phyloP scores from a whole-genome alignment of 108 stramenopile species.

The Licmophora abbreviata region DNA sequence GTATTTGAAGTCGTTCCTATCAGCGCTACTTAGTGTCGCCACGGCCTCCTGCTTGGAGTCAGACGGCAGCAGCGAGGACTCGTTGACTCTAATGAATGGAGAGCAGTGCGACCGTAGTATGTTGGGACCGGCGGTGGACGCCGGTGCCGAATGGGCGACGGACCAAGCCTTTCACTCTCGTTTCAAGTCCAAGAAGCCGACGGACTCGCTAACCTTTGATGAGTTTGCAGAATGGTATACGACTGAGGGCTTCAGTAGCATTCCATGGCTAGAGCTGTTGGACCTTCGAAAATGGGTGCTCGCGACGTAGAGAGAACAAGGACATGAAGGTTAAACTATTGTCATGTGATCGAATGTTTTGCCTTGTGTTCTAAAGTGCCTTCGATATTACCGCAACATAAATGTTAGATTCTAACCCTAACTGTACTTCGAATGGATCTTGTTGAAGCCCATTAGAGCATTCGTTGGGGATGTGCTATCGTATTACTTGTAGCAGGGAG shows the following conservation, averaged over 20 bases:
- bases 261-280: constrained; percentile 84
- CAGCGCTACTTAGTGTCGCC: constrained; percentile 58
- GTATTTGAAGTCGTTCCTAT: constrained; percentile 75
- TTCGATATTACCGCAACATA: too few relatives aligned
- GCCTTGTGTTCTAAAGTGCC: too few relatives aligned
- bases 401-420: too few relatives aligned
- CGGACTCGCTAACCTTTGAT: constrained; percentile 59
- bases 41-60: constrained; percentile 31
- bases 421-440: too few relatives aligned
- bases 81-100: constrained; percentile 29
- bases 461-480: too few relatives aligned
- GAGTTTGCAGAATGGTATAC: constrained; percentile 94
- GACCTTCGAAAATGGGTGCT: constrained; percentile 81
- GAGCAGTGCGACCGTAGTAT: constrained; percentile 31
- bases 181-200: constrained; percentile 4
- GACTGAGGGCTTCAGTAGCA: constrained; percentile 64
- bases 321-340: too few relatives aligned
- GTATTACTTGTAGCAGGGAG: too few relatives aligned
- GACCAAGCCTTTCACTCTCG: constrained; percentile 48
- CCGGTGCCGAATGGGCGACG: constrained; percentile 74
- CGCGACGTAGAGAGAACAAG: too few relatives aligned
- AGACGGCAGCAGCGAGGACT: constrained; percentile 21
- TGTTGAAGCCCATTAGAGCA: too few relatives aligned
- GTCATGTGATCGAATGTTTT: too few relatives aligned
- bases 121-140: constrained; percentile 52